These are phyloP conservation scores for Oryza coarctata DNA, from an alignment of 176 grass and related monocot species.

Conservation along the genomic window DNA sequence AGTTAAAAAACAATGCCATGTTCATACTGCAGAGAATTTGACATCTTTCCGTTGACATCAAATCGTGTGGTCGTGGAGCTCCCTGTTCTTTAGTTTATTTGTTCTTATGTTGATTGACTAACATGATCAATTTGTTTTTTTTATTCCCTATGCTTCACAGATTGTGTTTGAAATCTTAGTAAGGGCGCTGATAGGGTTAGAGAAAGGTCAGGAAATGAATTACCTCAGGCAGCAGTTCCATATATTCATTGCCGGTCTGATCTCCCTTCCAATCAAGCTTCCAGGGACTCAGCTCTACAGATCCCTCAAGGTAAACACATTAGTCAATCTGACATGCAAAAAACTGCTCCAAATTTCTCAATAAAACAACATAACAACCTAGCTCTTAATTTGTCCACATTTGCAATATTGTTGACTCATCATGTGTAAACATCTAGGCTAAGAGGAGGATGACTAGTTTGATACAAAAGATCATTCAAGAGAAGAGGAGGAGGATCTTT, in stretches of 20 bases:
- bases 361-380: not conserved
- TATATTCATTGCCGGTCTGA: conserved; percentile 91
- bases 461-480: conserved; percentile 81
- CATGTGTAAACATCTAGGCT: conserved; percentile 39
- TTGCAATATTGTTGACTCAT: no score
- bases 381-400: not conserved
- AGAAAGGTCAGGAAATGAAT: conserved; percentile 75
- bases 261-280: conserved; percentile 91
- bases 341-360: not conserved
- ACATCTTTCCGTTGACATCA: not conserved
- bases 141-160: conserved; percentile 31
- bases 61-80: not conserved
- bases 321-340: not conserved
- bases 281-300: conserved; percentile 81
- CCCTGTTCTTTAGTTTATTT: not conserved
- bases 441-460: conserved; percentile 86
- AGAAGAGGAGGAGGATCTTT: conserved; percentile 54
- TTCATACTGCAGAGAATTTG: not conserved
- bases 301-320: conserved; percentile 64
- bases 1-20: not conserved
- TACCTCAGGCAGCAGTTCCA: conserved; percentile 86
- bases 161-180: conserved; percentile 93
- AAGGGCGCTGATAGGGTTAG: conserved; percentile 78
- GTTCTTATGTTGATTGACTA: not conserved
- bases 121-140: not conserved